A percentile compares a stretch with the other conserved stretches of the same genome.
Conservation (phyloP, 2,329 filamentous ascomycete species). For the Alternaria postmessia region DNA sequence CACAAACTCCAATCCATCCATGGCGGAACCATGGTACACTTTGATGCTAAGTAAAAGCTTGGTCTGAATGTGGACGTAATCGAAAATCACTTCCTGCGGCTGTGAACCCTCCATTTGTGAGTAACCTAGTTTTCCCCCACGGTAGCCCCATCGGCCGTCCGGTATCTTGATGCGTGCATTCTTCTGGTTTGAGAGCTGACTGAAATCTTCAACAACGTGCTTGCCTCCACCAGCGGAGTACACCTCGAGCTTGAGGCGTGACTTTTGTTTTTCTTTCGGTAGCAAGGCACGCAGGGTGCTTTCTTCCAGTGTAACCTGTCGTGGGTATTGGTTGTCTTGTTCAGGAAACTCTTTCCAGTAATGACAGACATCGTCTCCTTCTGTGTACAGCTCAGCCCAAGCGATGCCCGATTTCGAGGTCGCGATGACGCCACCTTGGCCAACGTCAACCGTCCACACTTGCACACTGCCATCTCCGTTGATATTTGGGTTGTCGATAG, state of each 20-base stretch:
- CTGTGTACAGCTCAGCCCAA: constrained; percentile 81
- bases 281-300: constrained; percentile 74
- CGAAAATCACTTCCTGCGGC: constrained; percentile 76
- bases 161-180: constrained; percentile 76
- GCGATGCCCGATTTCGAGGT: constrained; percentile 83
- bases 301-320: constrained; percentile 78
- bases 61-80: constrained; percentile 68
- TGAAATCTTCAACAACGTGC: constrained; percentile 80
- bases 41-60: constrained; percentile 78
- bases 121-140: constrained; percentile 75
- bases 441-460: constrained; percentile 83
- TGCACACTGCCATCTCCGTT: constrained; percentile 79
- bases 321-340: constrained; percentile 67
- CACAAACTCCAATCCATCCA: constrained; percentile 90
- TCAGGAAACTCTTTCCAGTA: constrained; percentile 82
- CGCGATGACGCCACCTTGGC: constrained; percentile 78
- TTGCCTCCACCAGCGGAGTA: constrained; percentile 79
- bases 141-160: constrained; percentile 76
- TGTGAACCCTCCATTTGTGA: constrained; percentile 75
- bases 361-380: constrained; percentile 82
- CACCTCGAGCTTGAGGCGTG: constrained; percentile 73
- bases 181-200: constrained; percentile 70
- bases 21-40: constrained; percentile 76
- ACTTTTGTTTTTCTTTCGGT: constrained; percentile 75
- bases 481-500: constrained; percentile 68